phyloP scores from a whole-genome alignment of 305 asterid genomes.

The Withania somnifera region DNA sequence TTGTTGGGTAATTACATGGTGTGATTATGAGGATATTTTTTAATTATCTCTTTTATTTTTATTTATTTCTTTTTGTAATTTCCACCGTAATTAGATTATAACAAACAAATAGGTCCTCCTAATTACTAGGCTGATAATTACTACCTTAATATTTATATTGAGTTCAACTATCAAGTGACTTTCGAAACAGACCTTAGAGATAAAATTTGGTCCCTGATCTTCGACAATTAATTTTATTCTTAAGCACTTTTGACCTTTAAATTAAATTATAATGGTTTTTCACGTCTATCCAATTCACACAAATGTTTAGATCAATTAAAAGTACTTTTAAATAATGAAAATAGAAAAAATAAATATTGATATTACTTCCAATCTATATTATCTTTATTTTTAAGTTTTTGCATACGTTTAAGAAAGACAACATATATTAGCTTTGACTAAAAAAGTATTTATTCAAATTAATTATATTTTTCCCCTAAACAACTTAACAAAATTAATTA shows the following conservation, averaged over 20 bases:
- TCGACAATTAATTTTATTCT: background rate
- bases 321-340: background rate
- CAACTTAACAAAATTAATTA: background rate
- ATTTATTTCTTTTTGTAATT: too few species aligned
- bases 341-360: background rate
- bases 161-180: too few species aligned
- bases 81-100: too few species aligned
- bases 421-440: background rate
- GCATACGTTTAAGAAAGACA: background rate
- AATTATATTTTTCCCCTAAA: background rate
- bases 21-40: too few species aligned
- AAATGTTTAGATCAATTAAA: background rate
- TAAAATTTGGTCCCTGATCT: background rate
- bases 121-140: too few species aligned
- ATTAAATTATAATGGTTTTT: background rate
- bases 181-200: too few species aligned
- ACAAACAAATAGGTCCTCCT: too few species aligned
- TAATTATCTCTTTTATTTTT: too few species aligned
- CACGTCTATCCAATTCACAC: background rate
- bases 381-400: background rate
- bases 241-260: background rate
- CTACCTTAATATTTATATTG: too few species aligned
- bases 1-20: too few species aligned
- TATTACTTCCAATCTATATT: background rate
- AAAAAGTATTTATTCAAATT: background rate